phyloP scores from a whole-genome alignment of 2,329 filamentous ascomycete genomes.

The Tolypocladium ophioglossoides region DNA sequence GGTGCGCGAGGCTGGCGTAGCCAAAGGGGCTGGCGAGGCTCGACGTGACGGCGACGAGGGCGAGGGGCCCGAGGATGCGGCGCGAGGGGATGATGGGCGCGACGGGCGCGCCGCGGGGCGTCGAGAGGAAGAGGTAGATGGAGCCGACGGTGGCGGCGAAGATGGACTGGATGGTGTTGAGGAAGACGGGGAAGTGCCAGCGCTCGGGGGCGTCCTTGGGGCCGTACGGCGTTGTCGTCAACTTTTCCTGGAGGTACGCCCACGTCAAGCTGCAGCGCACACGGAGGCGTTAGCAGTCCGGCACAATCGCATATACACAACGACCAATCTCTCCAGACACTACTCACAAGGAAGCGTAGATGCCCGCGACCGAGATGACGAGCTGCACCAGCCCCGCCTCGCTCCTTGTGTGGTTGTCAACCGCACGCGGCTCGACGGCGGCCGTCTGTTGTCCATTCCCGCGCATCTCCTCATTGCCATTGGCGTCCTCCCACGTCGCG shows the following conservation, averaged over 20 bases:
- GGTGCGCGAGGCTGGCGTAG: constrained; percentile 82
- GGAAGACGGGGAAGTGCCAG: constrained; percentile 88
- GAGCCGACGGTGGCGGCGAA: constrained; percentile 79
- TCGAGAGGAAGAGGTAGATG: constrained; percentile 64
- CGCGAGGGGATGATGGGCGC: constrained; percentile 67
- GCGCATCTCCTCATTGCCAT: constrained; percentile 15
- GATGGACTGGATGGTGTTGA: constrained; percentile 90
- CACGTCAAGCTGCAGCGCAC: constrained; percentile 65
- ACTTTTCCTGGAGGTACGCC: constrained; percentile 93
- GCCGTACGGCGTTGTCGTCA: constrained; percentile 86
- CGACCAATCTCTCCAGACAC: too few species aligned
- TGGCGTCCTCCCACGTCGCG: constrained; percentile 22
- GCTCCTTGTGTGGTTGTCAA: neutral
- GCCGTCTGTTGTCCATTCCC: constrained; percentile 7
- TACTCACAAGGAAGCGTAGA: constrained; percentile 92
- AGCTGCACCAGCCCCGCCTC: constrained; percentile 64
- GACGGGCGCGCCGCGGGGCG: constrained; percentile 29
- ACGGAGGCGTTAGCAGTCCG: neutral
- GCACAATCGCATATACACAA: neutral
- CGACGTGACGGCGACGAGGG: constrained; percentile 77
- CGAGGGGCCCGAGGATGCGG: constrained; percentile 64
- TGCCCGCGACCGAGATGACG: constrained; percentile 80
- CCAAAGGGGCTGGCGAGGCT: constrained; percentile 92
- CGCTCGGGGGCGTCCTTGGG: constrained; percentile 53
- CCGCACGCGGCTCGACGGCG: neutral